phyloP scores from a whole-genome alignment of 176 grass and related monocot species.

The Carex myosuroides region DNA sequence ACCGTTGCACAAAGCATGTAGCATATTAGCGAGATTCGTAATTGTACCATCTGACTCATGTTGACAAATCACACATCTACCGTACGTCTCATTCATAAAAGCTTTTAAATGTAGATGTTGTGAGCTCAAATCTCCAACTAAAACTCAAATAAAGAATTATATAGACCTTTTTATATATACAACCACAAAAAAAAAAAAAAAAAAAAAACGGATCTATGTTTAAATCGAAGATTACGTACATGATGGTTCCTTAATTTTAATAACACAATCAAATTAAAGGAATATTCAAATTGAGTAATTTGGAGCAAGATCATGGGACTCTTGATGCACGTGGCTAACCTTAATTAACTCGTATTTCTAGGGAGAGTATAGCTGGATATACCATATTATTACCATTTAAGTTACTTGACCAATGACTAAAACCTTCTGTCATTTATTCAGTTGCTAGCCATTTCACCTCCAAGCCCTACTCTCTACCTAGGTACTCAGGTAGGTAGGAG shows the following conservation, averaged over 20 bases:
- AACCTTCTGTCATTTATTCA: neutral
- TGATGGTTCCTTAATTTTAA: neutral
- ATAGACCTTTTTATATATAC: neutral
- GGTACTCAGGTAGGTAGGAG: neutral
- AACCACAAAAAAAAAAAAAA: neutral
- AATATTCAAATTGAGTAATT: too few relatives aligned
- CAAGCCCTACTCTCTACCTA: constrained; percentile 1
- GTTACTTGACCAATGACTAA: neutral
- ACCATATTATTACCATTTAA: constrained; percentile 10
- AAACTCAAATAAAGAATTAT: neutral
- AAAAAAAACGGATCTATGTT: neutral
- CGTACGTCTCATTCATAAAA: neutral
- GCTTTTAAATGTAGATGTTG: neutral
- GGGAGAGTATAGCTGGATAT: constrained; percentile 9
- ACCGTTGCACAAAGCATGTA: too few relatives aligned
- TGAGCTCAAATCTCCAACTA: neutral
- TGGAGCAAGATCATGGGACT: neutral
- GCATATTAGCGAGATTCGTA: too few relatives aligned
- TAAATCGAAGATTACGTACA: neutral
- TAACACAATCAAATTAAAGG: neutral
- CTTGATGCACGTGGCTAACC: constrained; percentile 7
- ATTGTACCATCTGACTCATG: neutral
- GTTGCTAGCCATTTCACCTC: neutral
- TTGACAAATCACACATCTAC: neutral
- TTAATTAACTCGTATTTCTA: constrained; percentile 16